Evolutionary conservation across 768 basidiomycete species (phyloP), one percentile per base, ranked within the genome.

Genomic region (Neoboletus brunneissimus): DNA sequence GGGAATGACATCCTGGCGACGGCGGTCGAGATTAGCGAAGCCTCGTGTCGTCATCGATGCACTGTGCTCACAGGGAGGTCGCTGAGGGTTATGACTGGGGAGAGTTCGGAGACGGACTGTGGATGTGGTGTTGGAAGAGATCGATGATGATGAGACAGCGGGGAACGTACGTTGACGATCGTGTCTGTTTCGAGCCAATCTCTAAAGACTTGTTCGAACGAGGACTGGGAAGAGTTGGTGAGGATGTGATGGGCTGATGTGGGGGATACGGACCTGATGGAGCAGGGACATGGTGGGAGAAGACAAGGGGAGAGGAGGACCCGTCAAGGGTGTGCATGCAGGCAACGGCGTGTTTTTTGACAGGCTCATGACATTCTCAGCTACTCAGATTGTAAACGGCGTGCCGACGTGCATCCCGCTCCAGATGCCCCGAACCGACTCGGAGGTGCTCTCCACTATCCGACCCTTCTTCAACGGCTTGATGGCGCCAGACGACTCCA

Each of bases 401-500:
- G 86, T 81, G 64, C 85, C 82, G 61, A 88, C 88, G 64, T 95
- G 93, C 59, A 94, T 73, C 20, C 92, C 91, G 68, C 87, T 89
- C 92, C 91, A 94, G 60, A 94, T 90, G 51, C 93, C 93, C 69
- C 93, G 85, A 11, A 89, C 79, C 18, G 90, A 81, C 74, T 91
- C 89, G 48, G 87, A 85, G 29, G 81, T 83, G 66, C 88, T 91
- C 77, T 90, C 85, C 29, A 96, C 87, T 18, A 81, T 78, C 56
- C 83, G 73, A 0, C 67, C 65, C 46, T 77, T 81, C 69, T 93
- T 92, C 66, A 94, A 75, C 15, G 86, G 79, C 68, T 85, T 86
- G 55, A 95, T 93, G 44, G 87, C 83, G 23, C 94, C 94, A 7
- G 91, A 93, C 34, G 93, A 84, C 71, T 93, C 91, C 48, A 96